Evolutionary conservation across 2,329 filamentous ascomycete species (phyloP), one percentile per base, ranked within the genome.

Genomic region (Nemania bipapillata): DNA sequence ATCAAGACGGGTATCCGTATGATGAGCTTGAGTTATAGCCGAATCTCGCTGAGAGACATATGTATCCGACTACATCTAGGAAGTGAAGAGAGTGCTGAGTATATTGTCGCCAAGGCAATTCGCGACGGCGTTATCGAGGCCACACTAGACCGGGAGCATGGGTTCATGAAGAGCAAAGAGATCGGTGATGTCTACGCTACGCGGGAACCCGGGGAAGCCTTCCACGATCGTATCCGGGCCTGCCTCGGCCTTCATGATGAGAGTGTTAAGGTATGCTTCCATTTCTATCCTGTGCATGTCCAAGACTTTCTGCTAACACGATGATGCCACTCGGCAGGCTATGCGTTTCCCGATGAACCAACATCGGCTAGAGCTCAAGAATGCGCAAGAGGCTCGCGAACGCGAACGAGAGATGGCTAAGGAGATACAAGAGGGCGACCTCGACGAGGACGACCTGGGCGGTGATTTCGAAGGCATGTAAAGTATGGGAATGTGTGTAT

Each of bases 341-440:
- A 99, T 99, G 96, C 90, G 96, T 63, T 99, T 98, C 83, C 96
- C 96, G 2, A 98, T 98, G 95, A 97, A 99, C 84, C 96, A 98
- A 82, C 96, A 99, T 82, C 90, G 96, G 20, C 86, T 98, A 64
- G 96, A 99, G 82, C 87, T 99, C 64, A 98, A 97, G 88, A 98
- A 97, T 77, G 96, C 96, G 0, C 95, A 98, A 81, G 96, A 99
- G 82, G 96, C 96, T n/a, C 89, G 96, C 58, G 96, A 99, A 81
- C 88, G 96, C 22, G 96, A 99, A 85, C 89, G 96, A 20, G 96
- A 99, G 83, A 89, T 99, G 86, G 96, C 94, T 71, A 98, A 98
- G 86, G 96, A 99, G 85, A 98, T 99, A 78, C 93, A 97, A 82
- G 96, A 98, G 74, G 96, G 95, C 22, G 96, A 99, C 78, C 87